Conservation (phyloP, 2,329 filamentous ascomycete genomes). For the Zalaria obscura region DNA sequence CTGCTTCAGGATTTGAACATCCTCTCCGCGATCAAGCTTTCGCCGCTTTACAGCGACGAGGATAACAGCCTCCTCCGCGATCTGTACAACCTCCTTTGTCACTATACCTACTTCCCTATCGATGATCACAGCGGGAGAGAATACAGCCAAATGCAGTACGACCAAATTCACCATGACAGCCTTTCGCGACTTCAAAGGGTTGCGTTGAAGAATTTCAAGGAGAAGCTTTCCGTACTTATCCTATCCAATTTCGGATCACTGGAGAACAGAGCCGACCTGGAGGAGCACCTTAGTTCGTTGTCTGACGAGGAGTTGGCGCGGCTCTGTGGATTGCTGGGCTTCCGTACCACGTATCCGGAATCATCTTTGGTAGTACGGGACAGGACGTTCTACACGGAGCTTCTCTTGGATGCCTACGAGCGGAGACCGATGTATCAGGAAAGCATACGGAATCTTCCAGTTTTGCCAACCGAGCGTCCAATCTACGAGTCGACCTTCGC, state of each 20-base stretch:
- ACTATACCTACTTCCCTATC: slow-evolving; percentile 80
- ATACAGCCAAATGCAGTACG: slow-evolving; percentile 55
- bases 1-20: slow-evolving; percentile 76
- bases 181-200: slow-evolving; percentile 69
- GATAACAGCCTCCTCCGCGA: slow-evolving; percentile 68
- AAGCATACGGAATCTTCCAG: slow-evolving; percentile 51
- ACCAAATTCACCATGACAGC: slow-evolving; percentile 62
- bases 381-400: slow-evolving; percentile 53
- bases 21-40: slow-evolving; percentile 61
- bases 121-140: slow-evolving; percentile 81
- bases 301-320: slow-evolving; percentile 59
- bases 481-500: slow-evolving; percentile 69
- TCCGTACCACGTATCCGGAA: slow-evolving; percentile 71
- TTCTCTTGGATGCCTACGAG: slow-evolving; percentile 62
- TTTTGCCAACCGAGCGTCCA: slow-evolving; percentile 70
- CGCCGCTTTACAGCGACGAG: slow-evolving; percentile 61
- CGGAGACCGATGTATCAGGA: slow-evolving; percentile 73
- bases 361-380: slow-evolving; percentile 49
- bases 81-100: slow-evolving; percentile 62
- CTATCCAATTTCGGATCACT: slow-evolving; percentile 87
- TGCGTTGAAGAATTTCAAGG: slow-evolving; percentile 68
- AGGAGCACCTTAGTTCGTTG: slow-evolving; percentile 57
- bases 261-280: slow-evolving; percentile 64
- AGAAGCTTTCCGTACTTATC: slow-evolving; percentile 81
- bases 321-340: slow-evolving; percentile 56